Evolutionary conservation across 257 asterid species (phyloP).

Genomic region (Primulina huaijiensis): DNA sequence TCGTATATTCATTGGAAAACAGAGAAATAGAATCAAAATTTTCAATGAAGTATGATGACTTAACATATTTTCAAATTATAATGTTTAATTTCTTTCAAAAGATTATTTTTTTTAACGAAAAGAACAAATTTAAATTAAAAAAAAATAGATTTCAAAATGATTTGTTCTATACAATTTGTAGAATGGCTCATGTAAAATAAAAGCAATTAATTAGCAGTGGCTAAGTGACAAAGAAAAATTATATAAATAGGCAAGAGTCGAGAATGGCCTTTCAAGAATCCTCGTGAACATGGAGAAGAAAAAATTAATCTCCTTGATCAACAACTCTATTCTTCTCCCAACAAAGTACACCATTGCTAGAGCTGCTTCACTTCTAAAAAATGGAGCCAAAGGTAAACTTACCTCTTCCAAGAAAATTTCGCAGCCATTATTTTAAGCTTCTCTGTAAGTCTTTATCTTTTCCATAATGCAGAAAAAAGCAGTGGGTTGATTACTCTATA

Average conservation of each 20-base stretch:
- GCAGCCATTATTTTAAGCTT: not conserved
- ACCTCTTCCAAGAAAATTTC: not conserved
- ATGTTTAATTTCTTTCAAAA: not conserved
- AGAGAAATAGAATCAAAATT: not conserved
- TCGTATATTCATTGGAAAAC: not conserved
- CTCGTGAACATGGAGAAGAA: slow-evolving; percentile 39
- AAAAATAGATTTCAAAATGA: not conserved
- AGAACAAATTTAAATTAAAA: not conserved
- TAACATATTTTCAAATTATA: no score
- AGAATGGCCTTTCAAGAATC: slow-evolving; percentile 12
- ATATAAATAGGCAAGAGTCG: slow-evolving; percentile 28
- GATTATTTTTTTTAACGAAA: slow-evolving; percentile 3
- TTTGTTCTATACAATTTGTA: not conserved
- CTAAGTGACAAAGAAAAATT: slow-evolving; percentile 7
- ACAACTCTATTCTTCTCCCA: slow-evolving; percentile 39
- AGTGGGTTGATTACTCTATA: slow-evolving; percentile 41
- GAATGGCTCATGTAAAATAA: not conserved
- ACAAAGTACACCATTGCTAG: slow-evolving; percentile 27
- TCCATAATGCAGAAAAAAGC: slow-evolving; percentile 35
- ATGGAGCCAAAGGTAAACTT: slow-evolving; percentile 37
- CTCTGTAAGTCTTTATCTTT: not conserved
- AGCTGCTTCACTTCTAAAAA: slow-evolving; percentile 36
- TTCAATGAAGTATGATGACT: not conserved
- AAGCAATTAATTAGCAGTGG: not conserved
- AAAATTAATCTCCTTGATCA: slow-evolving; percentile 40